Evolutionary conservation across 176 grass and related monocot species (phyloP), one percentile per base, ranked within the genome.

Genomic region (Eragrostis curvula): DNA sequence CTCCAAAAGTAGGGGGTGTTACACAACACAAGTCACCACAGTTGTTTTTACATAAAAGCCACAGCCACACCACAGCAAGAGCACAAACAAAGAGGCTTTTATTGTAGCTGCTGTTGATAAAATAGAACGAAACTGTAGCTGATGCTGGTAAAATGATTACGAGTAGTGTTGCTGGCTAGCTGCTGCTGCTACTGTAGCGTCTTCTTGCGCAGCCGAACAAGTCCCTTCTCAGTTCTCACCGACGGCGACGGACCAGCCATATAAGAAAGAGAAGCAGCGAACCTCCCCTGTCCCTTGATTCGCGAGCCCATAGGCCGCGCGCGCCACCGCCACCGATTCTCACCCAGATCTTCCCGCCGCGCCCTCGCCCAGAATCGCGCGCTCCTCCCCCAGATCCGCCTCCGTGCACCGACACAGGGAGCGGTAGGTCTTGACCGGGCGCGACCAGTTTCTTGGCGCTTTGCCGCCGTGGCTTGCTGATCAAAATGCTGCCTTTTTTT

Each of bases 191-290:
- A n/a, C n/a, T n/a, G n/a, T n/a, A n/a, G n/a, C n/a, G n/a, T n/a
- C n/a, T n/a, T n/a, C n/a, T n/a, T n/a, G n/a, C n/a, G n/a, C n/a
- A n/a, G n/a, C n/a, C n/a, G n/a, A n/a, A n/a, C n/a, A n/a, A n/a
- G n/a, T n/a, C n/a, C n/a, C n/a, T n/a, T n/a, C n/a, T n/a, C n/a
- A n/a, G n/a, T 25, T 62, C 21, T 81, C 83, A 85, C 72, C 88
- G 88, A 85, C 88, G 83, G 70, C 81, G 83, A 81, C 83, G 49
- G 57, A 81, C 65, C 78, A 48, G 67, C 66, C 66, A 66, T 89
- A 86, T 82, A 89, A 85, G 70, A 77, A 9, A 69, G 16, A 60
- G 63, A 7, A 41, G 64, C 52, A 27, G 63, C 21, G 30, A 79
- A 17, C 47, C 77, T 67, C 57, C 52, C 81, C 82, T 61, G 71